Conservation (phyloP, 2,329 filamentous ascomycete genomes). For the Exophiala sp. region DNA sequence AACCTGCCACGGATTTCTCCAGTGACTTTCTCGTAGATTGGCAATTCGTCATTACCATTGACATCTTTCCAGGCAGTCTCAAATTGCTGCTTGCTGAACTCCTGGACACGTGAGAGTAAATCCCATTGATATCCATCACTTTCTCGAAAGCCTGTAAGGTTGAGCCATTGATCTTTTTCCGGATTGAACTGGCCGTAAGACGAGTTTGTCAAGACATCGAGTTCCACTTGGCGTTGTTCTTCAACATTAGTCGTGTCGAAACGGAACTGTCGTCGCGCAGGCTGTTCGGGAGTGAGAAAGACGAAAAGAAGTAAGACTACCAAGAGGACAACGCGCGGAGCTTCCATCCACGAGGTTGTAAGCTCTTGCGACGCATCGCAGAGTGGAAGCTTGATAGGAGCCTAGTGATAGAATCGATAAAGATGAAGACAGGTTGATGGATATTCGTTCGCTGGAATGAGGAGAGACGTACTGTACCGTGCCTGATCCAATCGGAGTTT, state of each 20-base stretch:
- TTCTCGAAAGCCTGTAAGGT: constrained; percentile 72
- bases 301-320: constrained; percentile 53
- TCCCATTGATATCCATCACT: constrained; percentile 77
- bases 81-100: constrained; percentile 46
- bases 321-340: constrained; percentile 47
- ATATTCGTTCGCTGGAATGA: neutral
- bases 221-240: constrained; percentile 44
- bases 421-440: neutral
- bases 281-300: constrained; percentile 47
- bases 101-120: constrained; percentile 47
- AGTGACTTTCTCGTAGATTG: constrained; percentile 74
- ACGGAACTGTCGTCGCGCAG: constrained; percentile 17
- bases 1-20: constrained; percentile 75
- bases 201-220: constrained; percentile 35
- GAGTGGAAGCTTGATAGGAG: neutral
- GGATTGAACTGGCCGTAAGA: constrained; percentile 52
- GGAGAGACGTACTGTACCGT: neutral
- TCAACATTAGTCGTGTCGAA: constrained; percentile 28
- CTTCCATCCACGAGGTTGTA: constrained; percentile 30
- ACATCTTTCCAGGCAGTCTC: constrained; percentile 46
- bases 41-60: constrained; percentile 44
- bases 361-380: constrained; percentile 17
- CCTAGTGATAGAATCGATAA: constrained; percentile 1
- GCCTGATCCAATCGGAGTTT: neutral
- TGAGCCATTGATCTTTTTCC: constrained; percentile 52